Conservation (phyloP, 306 rosid genomes). For the Nissolia schottii region DNA sequence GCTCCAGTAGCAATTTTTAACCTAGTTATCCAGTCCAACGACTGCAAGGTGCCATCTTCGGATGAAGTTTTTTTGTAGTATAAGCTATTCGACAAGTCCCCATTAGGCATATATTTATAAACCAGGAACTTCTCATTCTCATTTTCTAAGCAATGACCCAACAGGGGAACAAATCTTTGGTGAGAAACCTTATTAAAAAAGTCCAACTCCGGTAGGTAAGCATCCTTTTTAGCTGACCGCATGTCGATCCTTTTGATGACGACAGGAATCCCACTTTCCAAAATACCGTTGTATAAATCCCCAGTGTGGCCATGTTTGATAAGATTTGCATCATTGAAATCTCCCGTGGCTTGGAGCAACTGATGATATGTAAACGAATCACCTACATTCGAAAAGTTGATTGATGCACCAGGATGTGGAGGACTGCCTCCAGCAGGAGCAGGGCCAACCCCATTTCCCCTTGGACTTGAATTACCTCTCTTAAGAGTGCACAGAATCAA, state of each 20-base stretch:
- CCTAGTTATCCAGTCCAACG: slow-evolving; percentile 97
- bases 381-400: slow-evolving; percentile 58
- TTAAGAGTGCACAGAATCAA: slow-evolving; percentile 36
- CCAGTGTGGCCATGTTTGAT: slow-evolving; percentile 84
- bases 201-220: slow-evolving; percentile 63
- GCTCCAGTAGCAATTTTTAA: slow-evolving; percentile 89
- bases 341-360: slow-evolving; percentile 75
- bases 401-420: slow-evolving; percentile 43
- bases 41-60: slow-evolving; percentile 65
- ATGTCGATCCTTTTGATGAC: slow-evolving; percentile 70
- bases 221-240: slow-evolving; percentile 44
- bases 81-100: slow-evolving; percentile 78
- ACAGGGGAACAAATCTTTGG: slow-evolving; percentile 69
- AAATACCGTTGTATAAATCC: slow-evolving; percentile 69
- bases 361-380: slow-evolving; percentile 70
- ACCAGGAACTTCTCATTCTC: slow-evolving; percentile 85
- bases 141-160: slow-evolving; percentile 86
- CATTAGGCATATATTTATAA: slow-evolving; percentile 74
- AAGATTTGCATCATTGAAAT: slow-evolving; percentile 60
- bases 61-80: slow-evolving; percentile 48
- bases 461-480: slow-evolving; percentile 41
- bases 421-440: slow-evolving; percentile 48
- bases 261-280: slow-evolving; percentile 68
- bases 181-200: slow-evolving; percentile 70
- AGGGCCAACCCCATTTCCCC: slow-evolving; percentile 54